Conservation (phyloP, 306 rosid species). For the Rosa rugosa region DNA sequence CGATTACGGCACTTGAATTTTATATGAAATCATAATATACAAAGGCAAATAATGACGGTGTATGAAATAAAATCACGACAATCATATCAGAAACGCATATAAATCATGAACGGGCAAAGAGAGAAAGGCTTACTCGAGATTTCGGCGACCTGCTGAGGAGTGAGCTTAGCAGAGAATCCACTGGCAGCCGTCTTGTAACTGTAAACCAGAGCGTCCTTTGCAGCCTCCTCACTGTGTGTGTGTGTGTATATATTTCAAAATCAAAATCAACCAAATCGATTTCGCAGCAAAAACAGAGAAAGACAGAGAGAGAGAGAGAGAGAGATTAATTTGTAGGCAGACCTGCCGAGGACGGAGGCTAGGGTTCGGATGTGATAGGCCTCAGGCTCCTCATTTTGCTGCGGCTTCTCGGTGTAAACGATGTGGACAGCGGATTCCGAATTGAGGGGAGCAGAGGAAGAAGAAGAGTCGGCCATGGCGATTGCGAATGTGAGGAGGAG, state of each 20-base stretch:
- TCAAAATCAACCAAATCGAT: not conserved
- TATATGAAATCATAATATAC: too few species aligned
- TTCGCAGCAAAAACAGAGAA: conserved; percentile 16
- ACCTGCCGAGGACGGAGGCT: conserved; percentile 85
- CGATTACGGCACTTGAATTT: too few species aligned
- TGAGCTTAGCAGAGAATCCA: conserved; percentile 96
- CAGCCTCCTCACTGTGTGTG: conserved; percentile 64
- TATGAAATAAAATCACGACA: not conserved
- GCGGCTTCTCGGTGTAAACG: conserved; percentile 71
- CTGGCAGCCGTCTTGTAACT: conserved; percentile 83
- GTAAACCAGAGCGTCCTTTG: conserved; percentile 83
- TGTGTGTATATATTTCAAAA: not conserved
- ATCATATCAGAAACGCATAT: not conserved
- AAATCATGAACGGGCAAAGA: not conserved
- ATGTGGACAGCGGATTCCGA: conserved; percentile 72
- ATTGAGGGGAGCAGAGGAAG: conserved; percentile 28
- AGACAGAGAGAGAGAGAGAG: not conserved
- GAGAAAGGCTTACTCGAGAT: conserved; percentile 39
- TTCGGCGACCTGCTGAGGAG: conserved; percentile 54
- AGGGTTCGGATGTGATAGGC: conserved; percentile 85
- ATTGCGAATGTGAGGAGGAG: not conserved
- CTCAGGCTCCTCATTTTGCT: conserved; percentile 61
- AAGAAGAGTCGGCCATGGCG: conserved; percentile 52
- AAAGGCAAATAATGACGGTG: too few species aligned
- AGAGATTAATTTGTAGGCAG: not conserved